Evolutionary conservation across 73 alveolate species (phyloP), one percentile per base, ranked within the genome.

Genomic region (Tetrahymena elliotti): DNA sequence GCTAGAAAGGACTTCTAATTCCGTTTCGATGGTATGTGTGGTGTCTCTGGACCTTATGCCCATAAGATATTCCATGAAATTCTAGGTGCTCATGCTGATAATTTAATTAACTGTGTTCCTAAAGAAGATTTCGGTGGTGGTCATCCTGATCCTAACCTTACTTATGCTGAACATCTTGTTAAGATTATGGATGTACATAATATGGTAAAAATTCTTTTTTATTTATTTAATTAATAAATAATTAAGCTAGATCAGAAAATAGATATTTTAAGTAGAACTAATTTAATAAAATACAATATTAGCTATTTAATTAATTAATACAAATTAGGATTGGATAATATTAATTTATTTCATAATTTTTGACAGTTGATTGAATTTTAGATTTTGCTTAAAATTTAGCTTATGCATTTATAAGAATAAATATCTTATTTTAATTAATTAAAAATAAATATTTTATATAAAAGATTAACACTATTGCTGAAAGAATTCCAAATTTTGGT

Each of bases 121-220:
- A 94, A 95, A n/a, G 99, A 98, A 54, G 99, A 99, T 94, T 99
- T 99, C 93, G 99, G 99, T 2, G 99, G 99, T 20, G 99, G 99
- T 37, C 99, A 99, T 94, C 99, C 99, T 22, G 99, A 99, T 95
- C 99, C 99, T 38, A 99, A 99, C 95, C 97, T 99, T 35, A 98
- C 98, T 38, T 98, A 99, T 94, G 99, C 99, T 37, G 98, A 98
- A 41, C 98, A 98, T 83, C 96, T 98, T 27, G 99, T 98, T 27
- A 97, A 98, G 68, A 93, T 93, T 88, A 97, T 99, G 99, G 99
- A 98, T 93, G 98, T 98, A 39, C 97, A 96, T 84, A 93, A 96
- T 93, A 96, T 68, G 88, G 88, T 68, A 68, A 68, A 4, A 24
- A 68, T 3, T 18, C 2, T n/a, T n/a, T 68, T 27, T 4, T 3